phyloP scores from a whole-genome alignment of 176 grass and related monocot species.

The Alopecurus myosuroides region DNA sequence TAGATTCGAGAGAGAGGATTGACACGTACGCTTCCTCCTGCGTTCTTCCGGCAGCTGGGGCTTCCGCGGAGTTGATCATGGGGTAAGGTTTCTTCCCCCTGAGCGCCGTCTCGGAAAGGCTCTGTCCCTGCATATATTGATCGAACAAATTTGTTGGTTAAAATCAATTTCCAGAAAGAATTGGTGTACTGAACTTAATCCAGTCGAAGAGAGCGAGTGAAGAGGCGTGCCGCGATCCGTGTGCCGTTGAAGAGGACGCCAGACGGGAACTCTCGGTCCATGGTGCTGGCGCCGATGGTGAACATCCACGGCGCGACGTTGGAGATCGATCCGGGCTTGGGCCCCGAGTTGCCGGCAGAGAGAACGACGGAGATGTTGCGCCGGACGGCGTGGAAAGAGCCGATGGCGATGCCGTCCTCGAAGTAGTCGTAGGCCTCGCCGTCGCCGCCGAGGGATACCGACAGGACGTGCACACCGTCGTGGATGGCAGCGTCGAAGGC shows the following conservation, averaged over 20 bases:
- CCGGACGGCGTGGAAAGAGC: conserved; percentile 66
- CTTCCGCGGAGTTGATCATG: conserved; percentile 56
- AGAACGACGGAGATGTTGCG: conserved; percentile 54
- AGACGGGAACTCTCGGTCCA: conserved; percentile 69
- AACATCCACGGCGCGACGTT: conserved; percentile 68
- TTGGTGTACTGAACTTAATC: too few species aligned
- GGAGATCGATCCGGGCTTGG: conserved; percentile 24
- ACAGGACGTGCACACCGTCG: conserved; percentile 66
- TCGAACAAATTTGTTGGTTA: not conserved
- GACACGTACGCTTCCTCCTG: conserved; percentile 35
- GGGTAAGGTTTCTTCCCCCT: conserved; percentile 28
- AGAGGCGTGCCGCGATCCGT: conserved; percentile 16
- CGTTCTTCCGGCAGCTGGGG: conserved; percentile 29
- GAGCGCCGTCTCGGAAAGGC: conserved; percentile 50
- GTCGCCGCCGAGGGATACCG: conserved; percentile 48
- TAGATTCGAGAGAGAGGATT: not conserved
- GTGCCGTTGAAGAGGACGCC: conserved; percentile 25
- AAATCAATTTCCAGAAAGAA: not conserved
- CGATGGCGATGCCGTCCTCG: conserved; percentile 49
- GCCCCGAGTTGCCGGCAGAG: conserved; percentile 76
- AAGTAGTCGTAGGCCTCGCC: conserved; percentile 18
- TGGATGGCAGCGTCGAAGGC: conserved; percentile 70
- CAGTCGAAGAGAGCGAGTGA: not conserved
- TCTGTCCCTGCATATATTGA: conserved; percentile 64
- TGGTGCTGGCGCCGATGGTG: conserved; percentile 60